Conservation (phyloP, 768 basidiomycete species). For the Epithele typhae region DNA sequence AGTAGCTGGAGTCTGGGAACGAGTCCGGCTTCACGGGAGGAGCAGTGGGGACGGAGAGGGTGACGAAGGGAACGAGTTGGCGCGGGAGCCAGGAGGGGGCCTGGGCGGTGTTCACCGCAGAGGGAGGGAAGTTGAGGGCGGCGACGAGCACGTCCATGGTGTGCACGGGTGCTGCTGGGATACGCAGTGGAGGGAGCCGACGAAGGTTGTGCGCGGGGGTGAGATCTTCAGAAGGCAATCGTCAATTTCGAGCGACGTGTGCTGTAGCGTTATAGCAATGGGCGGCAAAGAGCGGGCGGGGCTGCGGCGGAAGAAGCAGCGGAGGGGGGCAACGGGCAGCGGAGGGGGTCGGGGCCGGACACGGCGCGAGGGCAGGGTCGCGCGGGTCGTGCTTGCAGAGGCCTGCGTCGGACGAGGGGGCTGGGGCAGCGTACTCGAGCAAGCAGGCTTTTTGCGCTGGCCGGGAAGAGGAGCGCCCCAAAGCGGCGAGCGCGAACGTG, state of each 20-base stretch:
- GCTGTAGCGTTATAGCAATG: constrained; percentile 30
- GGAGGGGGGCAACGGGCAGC: not conserved
- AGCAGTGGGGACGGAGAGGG: constrained; percentile 64
- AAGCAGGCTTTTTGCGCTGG: not conserved
- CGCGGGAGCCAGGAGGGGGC: constrained; percentile 42
- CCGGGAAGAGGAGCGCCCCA: not conserved
- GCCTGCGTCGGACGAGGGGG: not conserved
- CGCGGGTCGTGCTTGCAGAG: not conserved
- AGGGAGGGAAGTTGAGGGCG: no score
- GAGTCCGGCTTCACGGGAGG: constrained; percentile 62
- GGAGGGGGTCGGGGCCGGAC: not conserved
- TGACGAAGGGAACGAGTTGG: constrained; percentile 62
- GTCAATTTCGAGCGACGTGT: no score
- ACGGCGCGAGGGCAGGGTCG: not conserved
- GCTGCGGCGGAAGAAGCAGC: constrained; percentile 1
- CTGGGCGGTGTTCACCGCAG: constrained; percentile 34
- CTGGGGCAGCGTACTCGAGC: not conserved
- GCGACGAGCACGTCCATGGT: not conserved
- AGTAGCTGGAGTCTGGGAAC: constrained; percentile 67
- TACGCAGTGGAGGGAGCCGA: no score
- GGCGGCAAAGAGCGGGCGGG: constrained; percentile 22
- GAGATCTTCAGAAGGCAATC: no score
- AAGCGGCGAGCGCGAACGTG: not conserved
- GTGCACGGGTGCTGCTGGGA: not conserved
- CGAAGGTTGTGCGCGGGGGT: no score